These are phyloP conservation scores for Hypomontagnella submonticulosa DNA, from an alignment of 495 filamentous ascomycete species.

Conservation along the genomic window DNA sequence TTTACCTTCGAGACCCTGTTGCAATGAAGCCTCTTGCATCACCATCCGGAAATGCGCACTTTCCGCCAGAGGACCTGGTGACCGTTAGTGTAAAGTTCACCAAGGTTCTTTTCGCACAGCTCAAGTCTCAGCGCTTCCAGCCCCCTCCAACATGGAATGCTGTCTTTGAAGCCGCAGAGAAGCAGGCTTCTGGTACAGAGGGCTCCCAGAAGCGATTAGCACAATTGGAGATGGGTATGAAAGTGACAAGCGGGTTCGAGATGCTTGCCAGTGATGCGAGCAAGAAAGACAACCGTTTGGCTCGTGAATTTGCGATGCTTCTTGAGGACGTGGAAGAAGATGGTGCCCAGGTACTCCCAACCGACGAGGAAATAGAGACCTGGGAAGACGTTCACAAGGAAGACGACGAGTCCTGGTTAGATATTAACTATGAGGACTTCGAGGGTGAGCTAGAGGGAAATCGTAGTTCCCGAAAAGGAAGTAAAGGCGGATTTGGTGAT, in stretches of 20 bases:
- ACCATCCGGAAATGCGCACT: conserved; percentile 55
- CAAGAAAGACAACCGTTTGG: conserved; percentile 70
- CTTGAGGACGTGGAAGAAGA: conserved; percentile 74
- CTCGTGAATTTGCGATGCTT: conserved; percentile 77
- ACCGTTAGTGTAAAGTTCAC: conserved; percentile 83
- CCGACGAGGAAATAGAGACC: conserved; percentile 72
- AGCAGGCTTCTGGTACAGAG: conserved; percentile 25
- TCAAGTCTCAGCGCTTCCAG: conserved; percentile 87
- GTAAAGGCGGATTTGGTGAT: conserved; percentile 73
- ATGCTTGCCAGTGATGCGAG: conserved; percentile 78
- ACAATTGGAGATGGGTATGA: conserved; percentile 83
- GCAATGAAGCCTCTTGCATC: conserved; percentile 74
- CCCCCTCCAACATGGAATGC: conserved; percentile 71
- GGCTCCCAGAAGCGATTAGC: conserved; percentile 52
- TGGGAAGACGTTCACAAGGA: conserved; percentile 72
- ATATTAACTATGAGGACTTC: conserved; percentile 90
- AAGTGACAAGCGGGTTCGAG: conserved; percentile 89
- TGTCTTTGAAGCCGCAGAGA: conserved; percentile 43
- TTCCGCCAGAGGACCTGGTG: conserved; percentile 82
- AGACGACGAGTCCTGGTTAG: conserved; percentile 91
- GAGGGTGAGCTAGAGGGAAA: conserved; percentile 74
- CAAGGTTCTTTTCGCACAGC: conserved; percentile 87
- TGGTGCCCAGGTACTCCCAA: conserved; percentile 70
- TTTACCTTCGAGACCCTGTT: conserved; percentile 90
- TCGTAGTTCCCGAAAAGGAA: conserved; percentile 34